Base-by-base conservation (phyloP, 1,284 basidiomycete species). In the Amylostereum chailletii region DNA sequence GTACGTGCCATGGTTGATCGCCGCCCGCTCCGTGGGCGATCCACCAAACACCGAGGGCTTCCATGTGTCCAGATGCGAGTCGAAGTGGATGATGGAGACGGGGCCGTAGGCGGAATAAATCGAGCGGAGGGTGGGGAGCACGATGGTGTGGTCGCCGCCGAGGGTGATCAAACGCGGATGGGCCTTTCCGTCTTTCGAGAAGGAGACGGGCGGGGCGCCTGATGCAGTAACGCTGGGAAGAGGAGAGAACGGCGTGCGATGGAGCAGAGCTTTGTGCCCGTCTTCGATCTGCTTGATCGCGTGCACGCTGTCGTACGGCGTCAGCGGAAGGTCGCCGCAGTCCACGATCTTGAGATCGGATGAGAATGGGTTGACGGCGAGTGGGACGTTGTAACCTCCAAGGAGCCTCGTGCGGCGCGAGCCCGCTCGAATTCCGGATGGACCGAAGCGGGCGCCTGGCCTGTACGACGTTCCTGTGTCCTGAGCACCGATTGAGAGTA, bases 91-190 rank as follows among this genome's bases (percentile, higher is more conserved):
- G 40, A 89, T 82, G 37, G 81, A 82, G 46, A 86, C 83, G 32
- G 80, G 71, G 4, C 86, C 85, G 58, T 88, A 87, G 6, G 76
- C 77, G 43, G 76, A 76, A 61, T 83, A 60, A 45, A 88, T 77
- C 10, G 84, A 85, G 38, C 84, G 77, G 39, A 80, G 63, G 32
- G 79, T 61, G n/a, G 79, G 79, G 10, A 83, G 68, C 30, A 79
- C 84, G 52, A 89, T 85, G 2, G 85, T 86, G 57, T 89, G 86
- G 59, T 90, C 86, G 8, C 86, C 86, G 34, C 87, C 86, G 27
- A 90, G 75, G 19, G 84, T 86, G 55, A 88, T 73, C 49, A 88
- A 65, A 40, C 83, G 71, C 8, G 84, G 83, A 56, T 86, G 84
- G 48, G 74, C 67, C 56, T 77, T 81, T 10, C 79, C 83, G 50